Evolutionary conservation across 208 protist genomes (phyloP).

Genomic region (Acanthamoeba quina): DNA sequence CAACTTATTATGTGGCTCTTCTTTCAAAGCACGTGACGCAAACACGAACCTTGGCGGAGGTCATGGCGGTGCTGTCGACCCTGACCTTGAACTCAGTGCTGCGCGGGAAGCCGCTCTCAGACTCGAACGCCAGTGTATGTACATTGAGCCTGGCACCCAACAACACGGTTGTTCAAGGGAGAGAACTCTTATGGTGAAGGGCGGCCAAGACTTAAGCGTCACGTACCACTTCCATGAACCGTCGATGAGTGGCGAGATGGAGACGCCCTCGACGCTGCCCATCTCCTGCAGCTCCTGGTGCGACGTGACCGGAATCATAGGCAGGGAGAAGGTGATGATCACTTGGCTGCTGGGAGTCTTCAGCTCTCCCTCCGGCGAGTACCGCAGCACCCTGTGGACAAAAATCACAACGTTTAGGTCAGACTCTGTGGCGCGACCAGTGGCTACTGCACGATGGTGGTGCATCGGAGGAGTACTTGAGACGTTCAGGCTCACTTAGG

Average conservation of each 20-base stretch:
- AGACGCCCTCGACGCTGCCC: slow-evolving; percentile 3
- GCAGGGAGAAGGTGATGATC: slow-evolving; percentile 15
- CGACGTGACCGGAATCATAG: slow-evolving; percentile 48
- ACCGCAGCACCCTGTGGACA: slow-evolving; percentile 8
- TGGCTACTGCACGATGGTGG: not conserved
- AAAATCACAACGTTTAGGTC: not conserved
- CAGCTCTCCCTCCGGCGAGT: not conserved
- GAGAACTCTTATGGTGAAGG: no score
- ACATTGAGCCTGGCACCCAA: not conserved
- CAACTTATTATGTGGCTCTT: not conserved
- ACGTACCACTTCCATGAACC: slow-evolving; percentile 9
- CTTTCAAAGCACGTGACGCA: not conserved
- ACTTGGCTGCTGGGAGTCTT: not conserved
- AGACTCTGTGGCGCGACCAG: not conserved
- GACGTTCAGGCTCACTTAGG: not conserved
- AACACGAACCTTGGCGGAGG: not conserved
- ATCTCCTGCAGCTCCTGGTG: slow-evolving; percentile 45
- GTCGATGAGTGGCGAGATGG: not conserved
- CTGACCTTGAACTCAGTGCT: slow-evolving; percentile 4
- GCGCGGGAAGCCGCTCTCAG: not conserved
- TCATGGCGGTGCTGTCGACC: not conserved
- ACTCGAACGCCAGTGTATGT: slow-evolving; percentile 1
- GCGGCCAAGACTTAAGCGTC: no score
- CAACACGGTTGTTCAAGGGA: not conserved
- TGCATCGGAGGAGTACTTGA: not conserved